phyloP scores from a whole-genome alignment of 2,329 filamentous ascomycete genomes.

The Hymenoscyphus repandus region DNA sequence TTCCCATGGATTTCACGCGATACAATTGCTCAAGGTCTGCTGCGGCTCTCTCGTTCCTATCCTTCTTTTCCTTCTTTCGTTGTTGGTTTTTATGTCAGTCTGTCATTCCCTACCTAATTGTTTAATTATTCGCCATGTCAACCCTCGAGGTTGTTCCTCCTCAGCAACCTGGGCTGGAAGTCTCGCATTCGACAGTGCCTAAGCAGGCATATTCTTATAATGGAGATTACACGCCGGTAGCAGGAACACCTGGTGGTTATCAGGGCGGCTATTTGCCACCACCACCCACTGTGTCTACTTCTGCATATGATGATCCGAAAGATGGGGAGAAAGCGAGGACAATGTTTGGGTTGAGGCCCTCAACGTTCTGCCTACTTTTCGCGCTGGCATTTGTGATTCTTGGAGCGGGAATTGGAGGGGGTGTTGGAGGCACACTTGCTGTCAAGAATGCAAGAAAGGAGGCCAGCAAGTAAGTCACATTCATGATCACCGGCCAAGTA shows the following conservation, averaged over 20 bases:
- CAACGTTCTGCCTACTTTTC: conserved; percentile 11
- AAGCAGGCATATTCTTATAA: background rate
- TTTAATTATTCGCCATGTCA: background rate
- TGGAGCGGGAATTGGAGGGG: conserved; percentile 13
- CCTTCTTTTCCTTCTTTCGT: background rate
- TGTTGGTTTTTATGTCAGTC: background rate
- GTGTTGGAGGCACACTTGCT: conserved; percentile 14
- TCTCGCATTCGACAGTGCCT: background rate
- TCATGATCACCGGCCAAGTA: background rate
- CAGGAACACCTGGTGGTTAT: background rate
- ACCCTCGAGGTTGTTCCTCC: background rate
- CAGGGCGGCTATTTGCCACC: background rate
- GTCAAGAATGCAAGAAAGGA: conserved; percentile 14
- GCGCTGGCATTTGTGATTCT: conserved; percentile 13
- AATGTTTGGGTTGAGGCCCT: conserved; percentile 8
- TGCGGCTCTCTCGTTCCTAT: background rate
- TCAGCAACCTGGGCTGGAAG: conserved; percentile 1
- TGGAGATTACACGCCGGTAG: too few species aligned
- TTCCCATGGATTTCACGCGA: too few species aligned
- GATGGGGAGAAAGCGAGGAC: background rate
- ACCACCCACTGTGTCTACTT: background rate
- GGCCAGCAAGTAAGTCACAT: background rate
- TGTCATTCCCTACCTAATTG: background rate
- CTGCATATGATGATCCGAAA: background rate
- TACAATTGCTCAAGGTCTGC: background rate